Evolutionary conservation across 192 early-diverging fungal genomes (phyloP).

Genomic region (Coemansia sp.): DNA sequence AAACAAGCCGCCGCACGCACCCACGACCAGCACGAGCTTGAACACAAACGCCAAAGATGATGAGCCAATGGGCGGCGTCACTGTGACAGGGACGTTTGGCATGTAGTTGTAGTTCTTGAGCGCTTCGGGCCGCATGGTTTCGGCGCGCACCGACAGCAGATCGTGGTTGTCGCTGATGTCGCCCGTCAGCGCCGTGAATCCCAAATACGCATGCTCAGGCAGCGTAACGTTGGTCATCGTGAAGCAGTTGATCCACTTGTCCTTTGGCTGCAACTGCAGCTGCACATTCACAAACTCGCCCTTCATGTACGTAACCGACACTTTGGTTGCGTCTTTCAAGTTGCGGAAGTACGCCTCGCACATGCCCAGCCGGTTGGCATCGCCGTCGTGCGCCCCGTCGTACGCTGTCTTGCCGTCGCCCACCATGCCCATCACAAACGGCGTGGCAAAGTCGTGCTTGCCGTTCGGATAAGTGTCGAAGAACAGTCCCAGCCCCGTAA

Average conservation of each 20-base stretch:
- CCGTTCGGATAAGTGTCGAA: conserved; percentile 96
- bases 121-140: conserved; percentile 45
- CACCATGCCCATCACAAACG: conserved; percentile 89
- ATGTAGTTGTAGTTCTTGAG: conserved; percentile 46
- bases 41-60: conserved; percentile 36
- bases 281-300: conserved; percentile 57
- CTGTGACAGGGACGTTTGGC: conserved; percentile 5
- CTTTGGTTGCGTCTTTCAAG: conserved; percentile 61
- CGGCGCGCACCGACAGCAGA: conserved; percentile 37
- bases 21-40: conserved; percentile 44
- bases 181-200: conserved; percentile 91
- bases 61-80: conserved; percentile 5
- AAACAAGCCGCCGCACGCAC: conserved; percentile 43
- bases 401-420: conserved; percentile 89
- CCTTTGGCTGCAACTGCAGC: conserved; percentile 58
- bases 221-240: conserved; percentile 73
- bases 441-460: conserved; percentile 68
- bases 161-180: conserved; percentile 76
- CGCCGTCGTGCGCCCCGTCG: conserved; percentile 82
- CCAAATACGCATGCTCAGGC: conserved; percentile 77
- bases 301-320: conserved; percentile 73
- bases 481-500: conserved; percentile 90
- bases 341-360: conserved; percentile 81
- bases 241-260: conserved; percentile 85
- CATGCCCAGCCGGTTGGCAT: conserved; percentile 62